These are phyloP conservation scores for Trametes meyenii DNA, from an alignment of 768 basidiomycete species.

Conservation along the genomic window DNA sequence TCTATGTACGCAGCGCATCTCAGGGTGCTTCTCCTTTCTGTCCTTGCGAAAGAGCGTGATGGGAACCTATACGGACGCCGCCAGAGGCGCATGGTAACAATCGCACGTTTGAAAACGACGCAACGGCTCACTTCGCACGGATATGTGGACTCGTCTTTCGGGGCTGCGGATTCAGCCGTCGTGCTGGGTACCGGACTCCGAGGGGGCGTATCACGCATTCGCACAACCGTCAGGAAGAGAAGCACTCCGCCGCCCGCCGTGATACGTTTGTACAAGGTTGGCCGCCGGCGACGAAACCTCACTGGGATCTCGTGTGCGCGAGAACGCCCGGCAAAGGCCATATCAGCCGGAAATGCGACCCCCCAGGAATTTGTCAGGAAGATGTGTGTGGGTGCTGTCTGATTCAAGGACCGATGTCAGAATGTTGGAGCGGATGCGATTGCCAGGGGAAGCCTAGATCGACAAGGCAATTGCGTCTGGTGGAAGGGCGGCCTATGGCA, in stretches of 20 bases:
- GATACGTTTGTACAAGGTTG: not conserved
- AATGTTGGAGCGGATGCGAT: too few species aligned
- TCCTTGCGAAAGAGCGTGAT: not conserved
- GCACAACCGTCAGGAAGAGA: not conserved
- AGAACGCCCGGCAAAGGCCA: too few species aligned
- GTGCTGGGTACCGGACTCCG: not conserved
- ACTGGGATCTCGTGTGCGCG: not conserved
- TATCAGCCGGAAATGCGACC: too few species aligned
- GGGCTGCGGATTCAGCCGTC: not conserved
- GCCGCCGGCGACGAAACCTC: not conserved
- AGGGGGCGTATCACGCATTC: conserved; percentile 4
- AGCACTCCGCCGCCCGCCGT: not conserved
- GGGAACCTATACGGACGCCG: not conserved
- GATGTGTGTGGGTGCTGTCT: too few species aligned
- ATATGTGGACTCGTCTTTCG: not conserved
- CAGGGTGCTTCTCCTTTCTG: not conserved
- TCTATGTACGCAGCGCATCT: not conserved
- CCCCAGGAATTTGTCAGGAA: too few species aligned
- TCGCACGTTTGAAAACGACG: conserved; percentile 4
- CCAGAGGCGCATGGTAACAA: not conserved
- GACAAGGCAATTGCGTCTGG: too few species aligned
- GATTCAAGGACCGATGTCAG: too few species aligned
- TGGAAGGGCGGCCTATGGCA: too few species aligned
- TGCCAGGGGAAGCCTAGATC: too few species aligned
- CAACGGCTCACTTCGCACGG: conserved; percentile 7